Percentiles rank a stretch among this genome's conserved stretches.
Evolutionary conservation across 2,329 filamentous ascomycete species (phyloP).

Genomic region (Talaromyces sp.): DNA sequence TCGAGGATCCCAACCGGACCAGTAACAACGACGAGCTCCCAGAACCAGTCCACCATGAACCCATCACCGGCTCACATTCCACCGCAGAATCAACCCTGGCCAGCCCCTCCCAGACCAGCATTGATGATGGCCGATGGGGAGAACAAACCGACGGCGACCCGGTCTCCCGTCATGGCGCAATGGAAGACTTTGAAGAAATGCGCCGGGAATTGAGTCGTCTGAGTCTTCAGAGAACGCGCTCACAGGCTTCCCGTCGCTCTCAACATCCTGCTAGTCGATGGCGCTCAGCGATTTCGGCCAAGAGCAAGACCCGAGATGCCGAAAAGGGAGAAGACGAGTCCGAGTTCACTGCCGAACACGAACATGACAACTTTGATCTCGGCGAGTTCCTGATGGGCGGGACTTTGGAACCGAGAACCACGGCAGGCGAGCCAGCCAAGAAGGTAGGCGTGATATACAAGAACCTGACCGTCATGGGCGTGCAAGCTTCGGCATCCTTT

Average conservation of each 20-base stretch:
- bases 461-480: constrained; percentile 67
- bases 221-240: constrained; percentile 40
- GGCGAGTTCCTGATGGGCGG: constrained; percentile 67
- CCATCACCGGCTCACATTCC: constrained; percentile 10
- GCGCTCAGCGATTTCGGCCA: constrained; percentile 27
- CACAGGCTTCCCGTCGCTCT: constrained; percentile 21
- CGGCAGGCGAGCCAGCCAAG: constrained; percentile 62
- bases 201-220: constrained; percentile 51
- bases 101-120: constrained; percentile 18
- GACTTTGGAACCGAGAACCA: constrained; percentile 67
- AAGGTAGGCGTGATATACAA: constrained; percentile 74
- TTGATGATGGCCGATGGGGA: constrained; percentile 57
- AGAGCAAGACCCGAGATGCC: constrained; percentile 25
- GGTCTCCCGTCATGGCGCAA: constrained; percentile 49
- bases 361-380: constrained; percentile 56
- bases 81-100: constrained; percentile 13
- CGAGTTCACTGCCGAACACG: constrained; percentile 17
- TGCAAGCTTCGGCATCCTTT: constrained; percentile 61
- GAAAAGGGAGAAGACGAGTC: constrained; percentile 46
- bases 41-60: background rate
- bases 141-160: constrained; percentile 51
- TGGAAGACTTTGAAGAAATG: constrained; percentile 57
- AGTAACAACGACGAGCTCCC: background rate
- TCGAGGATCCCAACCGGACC: background rate
- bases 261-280: constrained; percentile 18